Conservation (phyloP, 441 rosid genomes). For the Erysimum cheiri region DNA sequence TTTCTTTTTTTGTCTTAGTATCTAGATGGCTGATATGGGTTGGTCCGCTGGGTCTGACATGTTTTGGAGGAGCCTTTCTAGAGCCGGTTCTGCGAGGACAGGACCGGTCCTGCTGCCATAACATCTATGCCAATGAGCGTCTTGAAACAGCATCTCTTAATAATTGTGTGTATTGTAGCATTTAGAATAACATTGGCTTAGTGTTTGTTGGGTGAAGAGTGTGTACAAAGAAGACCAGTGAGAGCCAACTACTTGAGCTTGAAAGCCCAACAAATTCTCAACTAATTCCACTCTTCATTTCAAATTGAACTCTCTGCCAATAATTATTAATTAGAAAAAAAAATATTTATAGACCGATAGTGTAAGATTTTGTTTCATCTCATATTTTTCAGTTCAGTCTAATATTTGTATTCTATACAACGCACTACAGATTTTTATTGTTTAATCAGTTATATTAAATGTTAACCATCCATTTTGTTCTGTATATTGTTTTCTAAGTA, state of each 20-base stretch:
- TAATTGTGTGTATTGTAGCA: background rate
- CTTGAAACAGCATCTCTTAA: conserved; percentile 4
- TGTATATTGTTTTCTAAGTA: conserved; percentile 35
- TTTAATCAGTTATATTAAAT: background rate
- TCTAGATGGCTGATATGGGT: background rate
- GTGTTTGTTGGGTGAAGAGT: conserved; percentile 14
- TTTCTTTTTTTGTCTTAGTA: background rate
- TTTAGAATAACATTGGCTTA: conserved; percentile 1
- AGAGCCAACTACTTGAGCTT: conserved; percentile 51
- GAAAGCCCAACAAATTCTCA: conserved; percentile 60
- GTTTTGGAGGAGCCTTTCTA: conserved; percentile 1
- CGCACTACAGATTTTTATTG: no score
- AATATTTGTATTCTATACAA: background rate
- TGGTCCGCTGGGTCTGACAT: background rate
- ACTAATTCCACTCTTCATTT: conserved; percentile 42
- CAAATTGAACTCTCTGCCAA: background rate
- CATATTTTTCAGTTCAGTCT: background rate
- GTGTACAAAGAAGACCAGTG: conserved; percentile 27
- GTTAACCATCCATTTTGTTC: background rate
- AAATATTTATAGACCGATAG: background rate
- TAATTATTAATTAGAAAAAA: background rate
- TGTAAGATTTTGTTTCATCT: conserved; percentile 2
- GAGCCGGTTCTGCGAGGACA: background rate
- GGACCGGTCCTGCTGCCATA: background rate
- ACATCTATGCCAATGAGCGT: background rate